Evolutionary conservation across 495 filamentous ascomycete genomes (phyloP).

Genomic region (Penicillium tannophilum): DNA sequence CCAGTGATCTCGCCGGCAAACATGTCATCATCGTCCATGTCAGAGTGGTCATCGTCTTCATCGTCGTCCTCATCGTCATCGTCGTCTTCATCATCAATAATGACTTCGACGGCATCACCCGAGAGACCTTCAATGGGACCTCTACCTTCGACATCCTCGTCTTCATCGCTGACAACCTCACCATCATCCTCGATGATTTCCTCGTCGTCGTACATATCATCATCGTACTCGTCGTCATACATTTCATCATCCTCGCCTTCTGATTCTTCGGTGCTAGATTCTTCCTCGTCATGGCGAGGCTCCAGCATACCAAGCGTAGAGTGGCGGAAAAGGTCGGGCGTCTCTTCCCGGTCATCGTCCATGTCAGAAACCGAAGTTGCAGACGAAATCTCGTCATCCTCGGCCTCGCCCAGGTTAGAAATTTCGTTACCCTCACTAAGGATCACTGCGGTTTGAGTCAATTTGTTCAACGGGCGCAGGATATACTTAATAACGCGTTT

Average conservation of each 20-base stretch:
- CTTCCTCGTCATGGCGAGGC: slow-evolving; percentile 75
- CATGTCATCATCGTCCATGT: slow-evolving; percentile 56
- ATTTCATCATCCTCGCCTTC: slow-evolving; percentile 81
- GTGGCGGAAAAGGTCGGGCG: slow-evolving; percentile 94
- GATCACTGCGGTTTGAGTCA: slow-evolving; percentile 83
- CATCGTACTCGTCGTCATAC: slow-evolving; percentile 81
- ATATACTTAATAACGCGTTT: slow-evolving; percentile 96
- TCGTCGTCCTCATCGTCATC: slow-evolving; percentile 66
- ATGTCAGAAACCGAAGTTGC: slow-evolving; percentile 87
- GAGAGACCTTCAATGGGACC: slow-evolving; percentile 77
- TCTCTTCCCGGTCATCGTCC: slow-evolving; percentile 90
- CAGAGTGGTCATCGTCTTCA: slow-evolving; percentile 63
- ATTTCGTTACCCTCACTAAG: slow-evolving; percentile 80
- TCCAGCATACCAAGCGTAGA: slow-evolving; percentile 95
- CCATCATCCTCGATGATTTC: slow-evolving; percentile 76
- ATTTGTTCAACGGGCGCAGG: slow-evolving; percentile 78
- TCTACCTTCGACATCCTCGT: slow-evolving; percentile 34
- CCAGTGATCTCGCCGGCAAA: slow-evolving; percentile 58
- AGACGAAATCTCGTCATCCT: slow-evolving; percentile 88
- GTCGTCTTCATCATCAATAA: slow-evolving; percentile 73
- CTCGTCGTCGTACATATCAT: slow-evolving; percentile 90
- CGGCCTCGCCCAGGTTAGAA: slow-evolving; percentile 63
- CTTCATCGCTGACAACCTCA: slow-evolving; percentile 86
- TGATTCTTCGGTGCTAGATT: slow-evolving; percentile 64
- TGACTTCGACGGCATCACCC: slow-evolving; percentile 82